These are phyloP conservation scores for Yarrowia porcina DNA, from an alignment of 805 yeast genomes.

Conservation along the genomic window DNA sequence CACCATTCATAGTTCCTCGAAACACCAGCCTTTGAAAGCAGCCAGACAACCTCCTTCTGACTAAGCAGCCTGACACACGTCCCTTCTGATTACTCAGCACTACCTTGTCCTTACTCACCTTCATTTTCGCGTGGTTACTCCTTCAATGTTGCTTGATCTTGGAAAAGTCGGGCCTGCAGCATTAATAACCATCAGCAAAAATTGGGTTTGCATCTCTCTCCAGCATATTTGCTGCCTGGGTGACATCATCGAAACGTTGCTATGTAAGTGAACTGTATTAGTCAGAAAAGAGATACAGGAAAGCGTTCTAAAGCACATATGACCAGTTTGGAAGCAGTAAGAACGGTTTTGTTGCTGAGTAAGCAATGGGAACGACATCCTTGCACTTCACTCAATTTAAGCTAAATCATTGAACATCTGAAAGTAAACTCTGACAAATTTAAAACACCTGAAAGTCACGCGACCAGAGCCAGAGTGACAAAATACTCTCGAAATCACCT, in stretches of 20 bases:
- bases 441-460: too few relatives aligned
- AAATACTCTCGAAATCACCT: too few relatives aligned
- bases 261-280: neutral
- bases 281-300: neutral
- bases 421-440: too few relatives aligned
- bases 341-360: neutral
- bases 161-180: neutral
- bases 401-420: too few relatives aligned
- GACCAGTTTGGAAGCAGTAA: neutral
- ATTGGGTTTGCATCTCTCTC: neutral
- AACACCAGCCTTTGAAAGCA: too few relatives aligned
- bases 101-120: slow-evolving; percentile 7
- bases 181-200: neutral
- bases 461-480: too few relatives aligned
- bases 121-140: neutral
- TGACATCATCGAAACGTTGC: neutral
- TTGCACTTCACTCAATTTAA: too few relatives aligned
- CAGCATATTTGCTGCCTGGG: slow-evolving; percentile 14
- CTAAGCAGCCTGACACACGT: too few relatives aligned
- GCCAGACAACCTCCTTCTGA: too few relatives aligned
- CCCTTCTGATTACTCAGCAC: too few relatives aligned
- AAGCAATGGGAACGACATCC: too few relatives aligned
- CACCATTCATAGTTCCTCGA: too few relatives aligned
- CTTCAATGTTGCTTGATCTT: neutral
- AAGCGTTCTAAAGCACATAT: neutral